Conservation (phyloP, 768 basidiomycete species). For the Chalciporus chontae region DNA sequence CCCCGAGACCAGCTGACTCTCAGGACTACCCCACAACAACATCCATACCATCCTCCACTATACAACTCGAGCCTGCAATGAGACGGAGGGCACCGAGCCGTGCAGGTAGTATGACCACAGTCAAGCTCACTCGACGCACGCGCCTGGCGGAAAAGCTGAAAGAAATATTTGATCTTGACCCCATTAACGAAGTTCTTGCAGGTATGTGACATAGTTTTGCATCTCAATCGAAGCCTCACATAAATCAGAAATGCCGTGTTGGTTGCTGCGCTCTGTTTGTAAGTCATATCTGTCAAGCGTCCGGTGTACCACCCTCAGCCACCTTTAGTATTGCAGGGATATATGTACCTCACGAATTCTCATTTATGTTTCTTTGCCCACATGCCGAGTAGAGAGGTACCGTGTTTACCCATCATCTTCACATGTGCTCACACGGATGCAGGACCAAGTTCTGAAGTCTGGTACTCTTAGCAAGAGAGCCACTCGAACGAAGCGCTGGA, state of each 20-base stretch:
- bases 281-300: constrained; percentile 35
- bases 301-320: constrained; percentile 1
- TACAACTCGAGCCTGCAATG: constrained; percentile 18
- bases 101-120: constrained; percentile 68
- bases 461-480: constrained; percentile 87
- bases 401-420: constrained; percentile 8
- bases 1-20: constrained; percentile 37
- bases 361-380: constrained; percentile 97
- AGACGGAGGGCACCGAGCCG: constrained; percentile 33
- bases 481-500: constrained; percentile 85
- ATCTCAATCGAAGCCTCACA: constrained; percentile 2
- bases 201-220: constrained; percentile 42
- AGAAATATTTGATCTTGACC: constrained; percentile 81
- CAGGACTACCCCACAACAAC: constrained; percentile 9
- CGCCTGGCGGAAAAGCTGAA: constrained; percentile 84
- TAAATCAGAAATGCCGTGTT: constrained; percentile 82
- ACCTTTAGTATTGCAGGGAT: constrained; percentile 83
- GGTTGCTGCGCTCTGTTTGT: constrained; percentile 88
- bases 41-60: constrained; percentile 2
- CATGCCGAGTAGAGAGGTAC: constrained; percentile 85
- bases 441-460: constrained; percentile 93
- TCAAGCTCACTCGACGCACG: constrained; percentile 62
- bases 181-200: constrained; percentile 80
- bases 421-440: constrained; percentile 12
- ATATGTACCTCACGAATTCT: constrained; percentile 92